phyloP scores from a whole-genome alignment of 805 yeast species.

The Wickerhamiella australiensis region DNA sequence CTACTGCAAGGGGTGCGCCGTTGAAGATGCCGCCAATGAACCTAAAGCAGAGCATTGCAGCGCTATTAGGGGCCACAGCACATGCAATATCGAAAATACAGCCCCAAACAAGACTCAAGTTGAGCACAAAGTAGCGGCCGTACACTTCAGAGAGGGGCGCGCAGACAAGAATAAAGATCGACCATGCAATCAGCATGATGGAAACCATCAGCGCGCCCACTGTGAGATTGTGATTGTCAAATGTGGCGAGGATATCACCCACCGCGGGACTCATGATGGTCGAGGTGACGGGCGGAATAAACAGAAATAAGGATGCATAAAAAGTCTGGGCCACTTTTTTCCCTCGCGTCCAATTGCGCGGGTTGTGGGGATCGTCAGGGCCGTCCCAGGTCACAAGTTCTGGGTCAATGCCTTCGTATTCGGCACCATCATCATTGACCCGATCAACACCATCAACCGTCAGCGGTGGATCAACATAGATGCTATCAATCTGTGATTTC shows the following conservation, averaged over 20 bases:
- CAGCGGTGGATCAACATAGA: conserved; percentile 17
- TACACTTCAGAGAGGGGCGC: conserved; percentile 59
- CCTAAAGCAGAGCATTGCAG: conserved; percentile 47
- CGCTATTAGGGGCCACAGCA: conserved; percentile 44
- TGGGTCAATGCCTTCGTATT: conserved; percentile 45
- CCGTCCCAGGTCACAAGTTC: conserved; percentile 61
- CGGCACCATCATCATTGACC: conserved; percentile 36
- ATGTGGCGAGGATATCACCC: conserved; percentile 35
- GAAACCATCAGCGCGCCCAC: conserved; percentile 46
- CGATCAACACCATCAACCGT: conserved; percentile 22
- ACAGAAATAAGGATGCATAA: conserved; percentile 32
- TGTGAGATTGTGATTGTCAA: conserved; percentile 33
- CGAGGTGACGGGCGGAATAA: conserved; percentile 51
- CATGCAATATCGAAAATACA: conserved; percentile 38
- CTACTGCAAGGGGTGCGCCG: conserved; percentile 54
- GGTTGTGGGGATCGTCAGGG: conserved; percentile 46
- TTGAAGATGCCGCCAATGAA: conserved; percentile 58
- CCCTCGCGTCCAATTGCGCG: conserved; percentile 46
- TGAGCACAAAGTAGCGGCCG: conserved; percentile 49
- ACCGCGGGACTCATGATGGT: conserved; percentile 53
- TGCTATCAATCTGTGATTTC: conserved; percentile 19
- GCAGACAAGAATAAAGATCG: conserved; percentile 50
- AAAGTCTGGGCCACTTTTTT: conserved; percentile 30
- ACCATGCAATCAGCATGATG: conserved; percentile 59
- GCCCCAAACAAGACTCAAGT: conserved; percentile 39